These are phyloP conservation scores for Panicum hallii DNA, from an alignment of 202 grass and related monocot species.

Conservation along the genomic window DNA sequence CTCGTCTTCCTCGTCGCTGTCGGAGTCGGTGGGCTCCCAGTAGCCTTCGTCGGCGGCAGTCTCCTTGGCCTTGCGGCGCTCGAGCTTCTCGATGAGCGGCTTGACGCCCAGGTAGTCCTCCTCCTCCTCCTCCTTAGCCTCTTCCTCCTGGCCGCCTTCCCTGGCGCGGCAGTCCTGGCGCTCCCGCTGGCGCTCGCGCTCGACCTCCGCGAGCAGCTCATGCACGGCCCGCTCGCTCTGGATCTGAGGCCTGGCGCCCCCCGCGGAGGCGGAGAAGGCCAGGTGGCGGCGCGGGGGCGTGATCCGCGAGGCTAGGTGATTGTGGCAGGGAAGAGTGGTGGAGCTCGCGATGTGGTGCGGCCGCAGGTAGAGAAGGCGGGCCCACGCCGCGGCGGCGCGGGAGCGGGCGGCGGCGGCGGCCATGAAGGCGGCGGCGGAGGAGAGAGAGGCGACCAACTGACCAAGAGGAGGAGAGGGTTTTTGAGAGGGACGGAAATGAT, in stretches of 20 bases:
- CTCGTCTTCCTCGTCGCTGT: slow-evolving; percentile 87
- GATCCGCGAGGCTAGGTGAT: slow-evolving; percentile 5
- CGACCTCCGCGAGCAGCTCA: slow-evolving; percentile 68
- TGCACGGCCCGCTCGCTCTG: slow-evolving; percentile 47
- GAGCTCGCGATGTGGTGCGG: not conserved
- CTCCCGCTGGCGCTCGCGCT: slow-evolving; percentile 73
- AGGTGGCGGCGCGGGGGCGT: slow-evolving; percentile 38
- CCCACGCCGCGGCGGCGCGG: slow-evolving; percentile 57
- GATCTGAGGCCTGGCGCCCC: not conserved
- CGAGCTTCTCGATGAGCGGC: slow-evolving; percentile 78
- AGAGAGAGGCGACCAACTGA: not conserved
- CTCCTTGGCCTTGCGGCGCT: slow-evolving; percentile 60
- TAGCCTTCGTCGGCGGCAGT: slow-evolving; percentile 33
- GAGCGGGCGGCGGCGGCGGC: slow-evolving; percentile 48
- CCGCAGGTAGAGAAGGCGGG: slow-evolving; percentile 47
- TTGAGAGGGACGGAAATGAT: not conserved
- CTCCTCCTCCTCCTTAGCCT: slow-evolving; percentile 31
- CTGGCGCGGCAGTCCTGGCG: slow-evolving; percentile 41
- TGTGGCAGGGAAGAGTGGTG: not conserved
- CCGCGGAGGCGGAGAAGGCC: slow-evolving; percentile 45
- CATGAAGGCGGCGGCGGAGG: not conserved
- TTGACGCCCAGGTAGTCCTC: slow-evolving; percentile 81
- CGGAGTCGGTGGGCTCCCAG: slow-evolving; percentile 84
- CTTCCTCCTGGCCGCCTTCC: slow-evolving; percentile 26
- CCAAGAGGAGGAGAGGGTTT: slow-evolving; percentile 26